Evolutionary conservation across 192 early-diverging fungal species (phyloP).

Genomic region (Coemansia sp.): DNA sequence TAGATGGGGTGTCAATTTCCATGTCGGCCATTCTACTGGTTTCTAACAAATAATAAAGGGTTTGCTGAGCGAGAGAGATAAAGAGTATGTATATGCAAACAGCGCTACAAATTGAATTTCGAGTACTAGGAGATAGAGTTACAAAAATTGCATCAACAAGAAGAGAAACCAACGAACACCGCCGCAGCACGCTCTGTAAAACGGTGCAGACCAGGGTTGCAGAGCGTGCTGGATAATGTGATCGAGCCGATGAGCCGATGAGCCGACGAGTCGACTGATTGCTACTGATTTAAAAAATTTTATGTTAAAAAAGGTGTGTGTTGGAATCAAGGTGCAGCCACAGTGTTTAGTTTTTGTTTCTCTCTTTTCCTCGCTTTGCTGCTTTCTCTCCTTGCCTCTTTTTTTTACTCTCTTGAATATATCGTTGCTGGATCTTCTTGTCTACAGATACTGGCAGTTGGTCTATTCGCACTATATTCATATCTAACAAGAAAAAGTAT

Average conservation of each 20-base stretch:
- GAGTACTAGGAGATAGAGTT: too few relatives aligned
- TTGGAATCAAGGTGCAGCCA: background rate
- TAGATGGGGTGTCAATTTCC: slow-evolving; percentile 9
- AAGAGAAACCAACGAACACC: too few relatives aligned
- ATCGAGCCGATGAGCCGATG: background rate
- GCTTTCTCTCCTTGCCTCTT: background rate
- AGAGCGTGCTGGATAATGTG: background rate
- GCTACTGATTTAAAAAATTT: background rate
- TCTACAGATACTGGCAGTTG: background rate
- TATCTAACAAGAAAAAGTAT: too few relatives aligned
- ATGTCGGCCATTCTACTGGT: slow-evolving; percentile 13
- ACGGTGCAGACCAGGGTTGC: too few relatives aligned
- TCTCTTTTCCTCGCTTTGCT: background rate
- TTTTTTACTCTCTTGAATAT: slow-evolving; percentile 1
- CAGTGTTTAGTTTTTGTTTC: background rate
- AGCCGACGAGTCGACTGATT: slow-evolving; percentile 1
- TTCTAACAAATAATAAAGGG: background rate
- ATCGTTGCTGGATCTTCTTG: background rate
- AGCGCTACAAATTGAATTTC: too few relatives aligned
- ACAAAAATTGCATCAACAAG: too few relatives aligned
- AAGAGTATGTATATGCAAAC: background rate
- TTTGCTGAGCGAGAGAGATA: background rate
- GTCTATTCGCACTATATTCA: background rate
- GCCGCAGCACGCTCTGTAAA: too few relatives aligned
- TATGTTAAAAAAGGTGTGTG: background rate